phyloP scores from a whole-genome alignment of 129 eudicot species.

The Gnaphalium uliginosum region DNA sequence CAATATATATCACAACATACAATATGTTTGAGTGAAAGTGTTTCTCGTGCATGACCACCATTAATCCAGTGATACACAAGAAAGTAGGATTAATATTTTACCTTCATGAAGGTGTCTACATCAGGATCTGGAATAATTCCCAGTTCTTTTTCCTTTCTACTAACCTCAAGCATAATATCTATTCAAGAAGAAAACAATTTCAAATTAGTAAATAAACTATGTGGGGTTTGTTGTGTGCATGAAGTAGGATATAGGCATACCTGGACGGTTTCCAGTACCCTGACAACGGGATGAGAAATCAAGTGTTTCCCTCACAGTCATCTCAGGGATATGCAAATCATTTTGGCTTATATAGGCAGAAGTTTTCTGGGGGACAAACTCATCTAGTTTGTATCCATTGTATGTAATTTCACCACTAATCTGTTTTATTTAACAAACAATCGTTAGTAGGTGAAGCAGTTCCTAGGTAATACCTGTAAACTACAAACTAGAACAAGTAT shows the following conservation, averaged over 20 bases:
- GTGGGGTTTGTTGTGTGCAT: not conserved
- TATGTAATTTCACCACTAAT: slow-evolving; percentile 48
- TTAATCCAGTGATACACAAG: not conserved
- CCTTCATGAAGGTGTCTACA: slow-evolving; percentile 65
- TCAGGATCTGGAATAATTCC: slow-evolving; percentile 61
- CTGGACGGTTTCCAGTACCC: slow-evolving; percentile 76
- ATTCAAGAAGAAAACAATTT: not conserved
- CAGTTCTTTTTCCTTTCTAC: slow-evolving; percentile 51
- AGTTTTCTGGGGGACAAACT: slow-evolving; percentile 67
- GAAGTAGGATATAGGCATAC: slow-evolving; percentile 27
- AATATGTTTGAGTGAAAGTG: not conserved
- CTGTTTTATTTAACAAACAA: slow-evolving; percentile 20
- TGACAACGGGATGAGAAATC: slow-evolving; percentile 74
- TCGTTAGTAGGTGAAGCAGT: slow-evolving; percentile 10
- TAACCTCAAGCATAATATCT: slow-evolving; percentile 50
- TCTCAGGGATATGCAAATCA: slow-evolving; percentile 67
- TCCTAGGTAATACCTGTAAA: not conserved
- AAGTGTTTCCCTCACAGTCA: slow-evolving; percentile 78
- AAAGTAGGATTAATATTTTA: slow-evolving; percentile 5
- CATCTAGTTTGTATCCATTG: slow-evolving; percentile 61
- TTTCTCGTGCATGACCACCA: too few species aligned
- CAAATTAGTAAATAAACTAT: slow-evolving; percentile 11
- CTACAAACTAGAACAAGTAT: not conserved
- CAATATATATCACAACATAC: slow-evolving; percentile 1
- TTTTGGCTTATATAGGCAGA: slow-evolving; percentile 70